Percentiles rank a stretch among this genome's conserved stretches.
Evolutionary conservation across 352 stramenopile species (phyloP).

Genomic region (Globisporangium barbulae): DNA sequence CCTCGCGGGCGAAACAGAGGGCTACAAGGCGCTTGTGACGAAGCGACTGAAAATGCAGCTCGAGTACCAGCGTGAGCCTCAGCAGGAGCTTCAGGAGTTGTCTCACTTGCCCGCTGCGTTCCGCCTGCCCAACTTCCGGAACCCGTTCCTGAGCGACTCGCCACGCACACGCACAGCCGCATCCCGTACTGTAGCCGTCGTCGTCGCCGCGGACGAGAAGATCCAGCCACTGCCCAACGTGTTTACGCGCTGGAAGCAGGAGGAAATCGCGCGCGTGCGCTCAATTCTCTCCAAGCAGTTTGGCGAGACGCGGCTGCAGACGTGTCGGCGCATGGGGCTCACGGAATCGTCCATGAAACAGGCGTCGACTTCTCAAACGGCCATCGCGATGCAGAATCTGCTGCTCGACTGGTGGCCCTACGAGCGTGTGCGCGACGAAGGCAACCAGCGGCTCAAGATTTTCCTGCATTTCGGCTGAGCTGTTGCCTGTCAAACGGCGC

Average conservation of each 20-base stretch:
- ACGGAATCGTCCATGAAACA: slow-evolving; percentile 54
- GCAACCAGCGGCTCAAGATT: slow-evolving; percentile 62
- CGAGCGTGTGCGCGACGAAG: slow-evolving; percentile 42
- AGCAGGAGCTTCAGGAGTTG: slow-evolving; percentile 1
- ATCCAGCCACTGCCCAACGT: slow-evolving; percentile 30
- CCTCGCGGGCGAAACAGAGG: slow-evolving; percentile 61
- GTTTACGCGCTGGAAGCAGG: slow-evolving; percentile 51
- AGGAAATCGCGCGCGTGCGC: slow-evolving; percentile 44
- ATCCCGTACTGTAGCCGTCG: neutral
- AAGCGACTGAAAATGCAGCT: slow-evolving; percentile 31
- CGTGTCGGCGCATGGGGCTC: slow-evolving; percentile 61
- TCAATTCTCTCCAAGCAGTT: slow-evolving; percentile 50
- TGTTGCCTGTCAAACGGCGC: slow-evolving; percentile 19
- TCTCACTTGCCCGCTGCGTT: neutral
- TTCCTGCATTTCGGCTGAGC: slow-evolving; percentile 66
- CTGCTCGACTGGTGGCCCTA: slow-evolving; percentile 44
- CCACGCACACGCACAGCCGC: slow-evolving; percentile 5
- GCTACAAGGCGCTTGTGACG: slow-evolving; percentile 45
- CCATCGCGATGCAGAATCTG: slow-evolving; percentile 62
- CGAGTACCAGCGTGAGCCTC: slow-evolving; percentile 14
- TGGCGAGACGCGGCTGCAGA: slow-evolving; percentile 53
- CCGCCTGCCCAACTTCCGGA: slow-evolving; percentile 4
- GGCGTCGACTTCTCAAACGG: slow-evolving; percentile 43
- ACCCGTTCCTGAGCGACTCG: slow-evolving; percentile 11
- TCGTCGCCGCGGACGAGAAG: neutral